Conservation (phyloP, 2,329 filamentous ascomycete species). For the Sclerotinia sclerotiorum region DNA sequence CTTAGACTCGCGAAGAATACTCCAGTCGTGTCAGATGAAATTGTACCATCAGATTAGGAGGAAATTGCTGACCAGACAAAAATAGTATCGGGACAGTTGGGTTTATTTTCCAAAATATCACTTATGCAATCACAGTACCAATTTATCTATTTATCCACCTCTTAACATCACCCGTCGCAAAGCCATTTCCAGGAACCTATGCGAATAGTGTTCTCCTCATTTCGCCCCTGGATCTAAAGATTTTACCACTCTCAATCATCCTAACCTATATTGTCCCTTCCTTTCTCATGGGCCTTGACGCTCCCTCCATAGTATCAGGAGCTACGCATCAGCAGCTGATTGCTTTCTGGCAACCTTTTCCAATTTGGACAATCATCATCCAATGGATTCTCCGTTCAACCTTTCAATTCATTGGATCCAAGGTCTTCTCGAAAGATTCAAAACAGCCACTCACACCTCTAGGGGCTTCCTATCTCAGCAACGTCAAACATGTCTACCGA, state of each 20-base stretch:
- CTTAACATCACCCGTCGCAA: conserved; percentile 44
- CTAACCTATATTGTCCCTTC: conserved; percentile 48
- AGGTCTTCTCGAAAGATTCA: conserved; percentile 25
- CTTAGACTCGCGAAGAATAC: no score
- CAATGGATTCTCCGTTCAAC: conserved; percentile 37
- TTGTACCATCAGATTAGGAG: not conserved
- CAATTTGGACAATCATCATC: conserved; percentile 47
- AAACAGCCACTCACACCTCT: conserved; percentile 33
- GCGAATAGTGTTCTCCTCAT: conserved; percentile 36
- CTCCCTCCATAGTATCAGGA: conserved; percentile 43
- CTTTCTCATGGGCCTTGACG: conserved; percentile 46
- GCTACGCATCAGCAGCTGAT: conserved; percentile 50
- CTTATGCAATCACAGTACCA: conserved; percentile 47
- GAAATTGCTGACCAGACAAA: conserved; percentile 16
- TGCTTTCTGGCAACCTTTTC: conserved; percentile 53
- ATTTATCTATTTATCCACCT: conserved; percentile 47
- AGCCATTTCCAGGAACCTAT: conserved; percentile 40
- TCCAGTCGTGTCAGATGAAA: not conserved
- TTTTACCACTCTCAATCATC: conserved; percentile 45
- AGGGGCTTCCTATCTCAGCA: conserved; percentile 31
- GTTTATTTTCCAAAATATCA: conserved; percentile 45
- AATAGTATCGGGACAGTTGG: conserved; percentile 44
- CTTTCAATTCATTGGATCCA: conserved; percentile 27
- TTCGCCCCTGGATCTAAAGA: conserved; percentile 33
- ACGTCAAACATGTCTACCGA: conserved; percentile 31